Evolutionary conservation across 1,139 yeast species (phyloP), one percentile per base, ranked within the genome.

Genomic region (Pichia sp.): DNA sequence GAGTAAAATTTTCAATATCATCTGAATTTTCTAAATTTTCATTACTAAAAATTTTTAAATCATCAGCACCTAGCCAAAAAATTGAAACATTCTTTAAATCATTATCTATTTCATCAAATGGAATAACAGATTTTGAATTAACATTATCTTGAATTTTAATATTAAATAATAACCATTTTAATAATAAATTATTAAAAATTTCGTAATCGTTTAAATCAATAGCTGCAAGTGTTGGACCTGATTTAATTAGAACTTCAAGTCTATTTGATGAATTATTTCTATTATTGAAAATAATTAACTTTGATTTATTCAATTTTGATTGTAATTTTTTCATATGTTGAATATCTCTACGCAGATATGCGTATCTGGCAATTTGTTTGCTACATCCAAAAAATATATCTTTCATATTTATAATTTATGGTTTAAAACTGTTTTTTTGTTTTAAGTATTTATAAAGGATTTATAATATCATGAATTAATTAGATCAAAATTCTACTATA

Each of bases 21-120:
- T 96, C 96, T 41, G 68, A 69, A 60, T 83, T 84, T 10, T 10
- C 34, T n/a, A n/a, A n/a, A n/a, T n/a, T n/a, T 25, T 74, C 73
- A 47, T 35, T 28, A 11, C 27, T 7, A 5, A 35, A 8, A 3
- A 36, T 12, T 10, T 41, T 34, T 23, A 33, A 20, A 23, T 48
- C 47, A 35, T 46, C 51, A 34, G 37, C 27, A 1, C 51, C 51
- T 12, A 48, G 27, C 51, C 51, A 48, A 24, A 45, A 48, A 2
- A 48, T 20, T 10, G 48, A 37, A n/a, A 42, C 16, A 11, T 37
- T 30, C 7, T 37, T 48, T 8, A 48, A 30, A 4, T 48, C 42
- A 11, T 39, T 8, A 9, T 42, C 37, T 8, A 45, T 32, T 2
- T 42, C 35, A 9, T 5, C 22, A 28, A 33, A 44, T 26, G 40